Evolutionary conservation across 1,284 basidiomycete genomes (phyloP).

Genomic region (Malassezia slooffiae): DNA sequence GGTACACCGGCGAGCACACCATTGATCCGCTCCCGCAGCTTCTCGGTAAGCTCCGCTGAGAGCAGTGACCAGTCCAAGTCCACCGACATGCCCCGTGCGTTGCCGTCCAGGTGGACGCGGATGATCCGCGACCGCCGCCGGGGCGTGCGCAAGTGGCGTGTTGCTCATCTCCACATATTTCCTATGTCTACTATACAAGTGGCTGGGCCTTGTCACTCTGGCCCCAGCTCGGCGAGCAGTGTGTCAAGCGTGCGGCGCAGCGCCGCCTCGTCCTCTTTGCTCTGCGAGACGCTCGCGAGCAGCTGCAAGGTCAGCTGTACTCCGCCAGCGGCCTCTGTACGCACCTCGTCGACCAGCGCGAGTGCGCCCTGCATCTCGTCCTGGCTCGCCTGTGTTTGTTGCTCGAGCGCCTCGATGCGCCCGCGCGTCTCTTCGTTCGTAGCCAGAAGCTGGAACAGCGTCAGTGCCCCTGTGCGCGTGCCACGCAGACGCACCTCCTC

Average conservation of each 20-base stretch:
- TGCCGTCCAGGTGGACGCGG: background rate
- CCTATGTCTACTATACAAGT: constrained; percentile 1
- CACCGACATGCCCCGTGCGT: constrained; percentile 40
- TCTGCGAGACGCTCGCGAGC: constrained; percentile 3
- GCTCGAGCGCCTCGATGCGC: constrained; percentile 5
- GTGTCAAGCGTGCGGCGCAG: constrained; percentile 8
- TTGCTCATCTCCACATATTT: background rate
- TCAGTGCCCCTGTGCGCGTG: no score
- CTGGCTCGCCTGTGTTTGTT: background rate
- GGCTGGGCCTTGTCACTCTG: no score
- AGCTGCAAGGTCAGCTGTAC: constrained; percentile 2
- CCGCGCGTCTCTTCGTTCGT: constrained; percentile 8
- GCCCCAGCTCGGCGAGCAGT: constrained; percentile 9
- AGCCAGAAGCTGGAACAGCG: constrained; percentile 8
- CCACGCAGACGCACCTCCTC: constrained; percentile 2
- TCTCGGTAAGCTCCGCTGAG: constrained; percentile 60
- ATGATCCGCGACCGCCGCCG: background rate
- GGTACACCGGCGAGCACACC: constrained; percentile 59
- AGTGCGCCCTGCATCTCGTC: background rate
- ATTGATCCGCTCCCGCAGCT: constrained; percentile 69
- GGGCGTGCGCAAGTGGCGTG: background rate
- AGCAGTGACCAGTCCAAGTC: constrained; percentile 54
- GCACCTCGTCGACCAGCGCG: constrained; percentile 8
- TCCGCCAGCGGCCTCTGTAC: background rate
- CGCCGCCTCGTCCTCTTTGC: constrained; percentile 5